Percentiles rank a stretch among this genome's conserved stretches.
phyloP scores from a whole-genome alignment of 2,329 filamentous ascomycete species.

The Claviceps fusiformis region DNA sequence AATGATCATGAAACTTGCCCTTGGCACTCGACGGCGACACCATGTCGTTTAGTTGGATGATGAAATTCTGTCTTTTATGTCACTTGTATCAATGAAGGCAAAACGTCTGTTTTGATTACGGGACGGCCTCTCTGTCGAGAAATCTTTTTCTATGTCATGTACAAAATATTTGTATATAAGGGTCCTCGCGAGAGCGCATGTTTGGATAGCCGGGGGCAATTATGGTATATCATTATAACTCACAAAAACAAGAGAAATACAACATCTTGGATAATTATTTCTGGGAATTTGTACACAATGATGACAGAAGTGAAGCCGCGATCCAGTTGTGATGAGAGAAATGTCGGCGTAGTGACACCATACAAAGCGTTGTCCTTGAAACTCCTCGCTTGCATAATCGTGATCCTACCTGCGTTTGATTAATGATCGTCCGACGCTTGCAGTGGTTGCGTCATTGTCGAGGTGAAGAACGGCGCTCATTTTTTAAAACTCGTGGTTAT shows the following conservation, averaged over 20 bases:
- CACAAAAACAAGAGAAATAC: neutral
- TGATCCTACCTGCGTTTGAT: no score
- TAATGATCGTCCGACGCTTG: no score
- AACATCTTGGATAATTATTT: neutral
- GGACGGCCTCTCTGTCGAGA: neutral
- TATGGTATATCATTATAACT: neutral
- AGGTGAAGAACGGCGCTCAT: neutral
- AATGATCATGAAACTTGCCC: no score
- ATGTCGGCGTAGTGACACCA: no score
- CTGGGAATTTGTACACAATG: neutral
- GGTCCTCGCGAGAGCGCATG: neutral
- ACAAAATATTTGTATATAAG: neutral
- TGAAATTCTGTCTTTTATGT: neutral
- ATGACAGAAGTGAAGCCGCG: no score
- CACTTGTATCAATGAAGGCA: neutral
- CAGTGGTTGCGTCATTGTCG: neutral
- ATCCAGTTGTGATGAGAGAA: no score
- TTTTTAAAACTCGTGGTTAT: neutral
- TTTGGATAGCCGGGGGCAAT: neutral
- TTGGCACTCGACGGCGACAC: conserved; percentile 1
- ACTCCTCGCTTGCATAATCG: no score
- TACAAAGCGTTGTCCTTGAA: no score
- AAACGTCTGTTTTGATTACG: neutral
- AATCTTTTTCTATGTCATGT: neutral
- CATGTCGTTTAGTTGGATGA: neutral